phyloP scores from a whole-genome alignment of 2,329 filamentous ascomycete genomes.

The Neurospora sp. region DNA sequence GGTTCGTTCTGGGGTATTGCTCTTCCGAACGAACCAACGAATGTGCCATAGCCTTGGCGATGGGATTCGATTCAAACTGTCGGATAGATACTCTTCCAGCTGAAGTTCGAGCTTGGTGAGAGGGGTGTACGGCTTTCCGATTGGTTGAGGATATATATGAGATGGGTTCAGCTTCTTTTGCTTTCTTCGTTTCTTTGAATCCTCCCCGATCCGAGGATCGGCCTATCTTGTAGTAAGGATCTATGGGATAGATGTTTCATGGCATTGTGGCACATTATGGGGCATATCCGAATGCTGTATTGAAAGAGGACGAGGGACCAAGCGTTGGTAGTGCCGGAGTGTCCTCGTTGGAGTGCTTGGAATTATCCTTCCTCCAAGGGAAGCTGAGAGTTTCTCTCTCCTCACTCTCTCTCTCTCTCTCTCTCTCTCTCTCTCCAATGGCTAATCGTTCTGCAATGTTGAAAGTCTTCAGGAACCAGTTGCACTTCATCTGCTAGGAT shows the following conservation, averaged over 20 bases:
- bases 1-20: background rate
- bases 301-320: background rate
- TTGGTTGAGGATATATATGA: background rate
- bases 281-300: background rate
- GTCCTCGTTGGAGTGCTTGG: background rate
- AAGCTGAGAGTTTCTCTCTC: background rate
- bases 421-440: background rate
- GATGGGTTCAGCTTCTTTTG: background rate
- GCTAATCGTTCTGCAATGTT: background rate
- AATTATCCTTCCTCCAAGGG: background rate
- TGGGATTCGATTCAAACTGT: background rate
- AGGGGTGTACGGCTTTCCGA: background rate
- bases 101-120: background rate
- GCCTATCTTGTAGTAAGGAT: background rate
- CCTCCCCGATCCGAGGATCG: background rate
- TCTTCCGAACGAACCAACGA: background rate
- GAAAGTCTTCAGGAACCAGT: background rate
- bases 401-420: background rate
- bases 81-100: background rate
- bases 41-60: background rate
- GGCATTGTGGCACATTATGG: background rate
- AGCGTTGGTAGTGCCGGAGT: background rate
- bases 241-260: background rate
- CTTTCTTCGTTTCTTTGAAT: background rate
- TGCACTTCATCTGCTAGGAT: background rate